These are phyloP conservation scores for Sesbania bispinosa DNA, from an alignment of 306 rosid genomes.

Conservation along the genomic window DNA sequence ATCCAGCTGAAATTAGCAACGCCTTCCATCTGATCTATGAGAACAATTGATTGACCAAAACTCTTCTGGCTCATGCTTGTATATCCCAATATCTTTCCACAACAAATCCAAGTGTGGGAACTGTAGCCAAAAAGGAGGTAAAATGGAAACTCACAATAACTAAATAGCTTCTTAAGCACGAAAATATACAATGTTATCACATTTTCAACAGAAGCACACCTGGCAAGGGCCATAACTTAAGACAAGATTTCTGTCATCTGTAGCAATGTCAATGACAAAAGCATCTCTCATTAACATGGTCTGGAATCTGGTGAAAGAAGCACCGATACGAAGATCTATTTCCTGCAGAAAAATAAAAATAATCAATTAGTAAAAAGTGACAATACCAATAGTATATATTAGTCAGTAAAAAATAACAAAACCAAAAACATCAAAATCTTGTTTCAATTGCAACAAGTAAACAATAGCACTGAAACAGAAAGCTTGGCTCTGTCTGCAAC, in stretches of 20 bases:
- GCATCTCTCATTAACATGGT: constrained; percentile 91
- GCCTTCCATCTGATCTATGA: constrained; percentile 83
- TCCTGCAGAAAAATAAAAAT: constrained; percentile 75
- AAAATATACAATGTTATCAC: neutral
- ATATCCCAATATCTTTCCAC: constrained; percentile 97
- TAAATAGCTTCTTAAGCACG: neutral
- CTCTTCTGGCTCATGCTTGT: constrained; percentile 92
- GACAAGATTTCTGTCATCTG: constrained; percentile 71
- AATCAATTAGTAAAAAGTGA: too few relatives aligned
- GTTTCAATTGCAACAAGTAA: neutral
- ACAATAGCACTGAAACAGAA: neutral
- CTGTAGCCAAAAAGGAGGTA: constrained; percentile 43
- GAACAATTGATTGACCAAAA: constrained; percentile 91
- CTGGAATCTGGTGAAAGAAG: constrained; percentile 95
- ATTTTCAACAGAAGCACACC: constrained; percentile 45
- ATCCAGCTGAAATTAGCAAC: constrained; percentile 75
- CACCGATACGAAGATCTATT: constrained; percentile 93
- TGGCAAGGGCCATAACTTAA: constrained; percentile 98
- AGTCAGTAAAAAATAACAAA: neutral
- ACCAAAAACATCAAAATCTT: neutral
- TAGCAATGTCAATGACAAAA: constrained; percentile 64
- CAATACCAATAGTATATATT: neutral
- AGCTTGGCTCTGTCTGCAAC: constrained; percentile 23
- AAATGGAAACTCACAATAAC: constrained; percentile 13
- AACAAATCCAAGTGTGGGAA: constrained; percentile 93